Base-by-base conservation (phyloP, 2,329 filamentous ascomycete genomes). In the Alternaria sp. region DNA sequence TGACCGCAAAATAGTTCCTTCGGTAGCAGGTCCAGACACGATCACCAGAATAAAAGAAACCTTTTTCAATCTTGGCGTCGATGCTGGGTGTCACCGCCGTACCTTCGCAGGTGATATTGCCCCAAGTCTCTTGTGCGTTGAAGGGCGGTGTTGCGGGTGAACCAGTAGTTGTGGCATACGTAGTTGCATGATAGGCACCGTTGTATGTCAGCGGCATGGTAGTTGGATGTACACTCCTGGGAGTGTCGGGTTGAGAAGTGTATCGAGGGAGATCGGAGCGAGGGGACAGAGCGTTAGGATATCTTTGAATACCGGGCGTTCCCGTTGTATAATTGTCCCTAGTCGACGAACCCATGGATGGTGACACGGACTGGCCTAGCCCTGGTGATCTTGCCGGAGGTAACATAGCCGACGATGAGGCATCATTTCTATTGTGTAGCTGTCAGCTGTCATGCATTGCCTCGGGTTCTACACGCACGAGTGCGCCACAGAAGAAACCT, bases 1-100 rank as follows among this genome's bases (percentile, higher is more conserved):
- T 86, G 52, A 95, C 92, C 0, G 91, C 89, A 74, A 97, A 95
- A 78, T 97, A 97, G 75, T 97, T 97, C 41, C 93, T 85, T 33
- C 93, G 85, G 74, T 97, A 97, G 79, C 93, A 96, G 0, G 93
- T 97, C 92, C 92, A 97, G 68, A 93, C 91, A 17, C 86, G 84
- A 54, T 96, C 93, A 3, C 85, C 85, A 34, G 81, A 80, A 49
- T 88, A 81, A 74, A 97, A 96, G 79, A 96, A 96, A 0, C 93
- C 93, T 70, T 96, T 96, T 75, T 96, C 91, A 59, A 96, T 92
- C 69, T 87, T 89, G 34, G 91, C 91, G 29, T 88, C 84, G 63
- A 97, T 91, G 13, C 91, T 89, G 21, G 90, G 84, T 63, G 88
- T 88, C 65, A 95, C 83, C 1, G 82, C 80, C 2, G 78, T 72